phyloP scores from a whole-genome alignment of 192 early-diverging fungal species.

The Umbelopsis sp. region DNA sequence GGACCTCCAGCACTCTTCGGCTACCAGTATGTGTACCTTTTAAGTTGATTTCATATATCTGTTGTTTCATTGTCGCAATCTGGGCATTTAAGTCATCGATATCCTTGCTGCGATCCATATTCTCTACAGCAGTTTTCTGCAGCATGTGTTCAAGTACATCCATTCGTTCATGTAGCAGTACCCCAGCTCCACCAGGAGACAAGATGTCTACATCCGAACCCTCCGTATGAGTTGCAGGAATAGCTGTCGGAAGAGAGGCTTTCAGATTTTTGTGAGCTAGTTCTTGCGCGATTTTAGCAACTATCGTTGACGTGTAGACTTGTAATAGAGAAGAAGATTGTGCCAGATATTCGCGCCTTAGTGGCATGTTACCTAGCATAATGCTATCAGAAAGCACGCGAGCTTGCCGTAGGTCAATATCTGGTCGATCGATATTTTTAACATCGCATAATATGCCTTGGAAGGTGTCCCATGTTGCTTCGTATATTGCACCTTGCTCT shows the following conservation, averaged over 20 bases:
- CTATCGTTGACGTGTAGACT: conserved; percentile 27
- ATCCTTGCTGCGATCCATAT: conserved; percentile 3
- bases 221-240: background rate
- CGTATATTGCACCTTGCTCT: background rate
- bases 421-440: conserved; percentile 24
- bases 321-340: conserved; percentile 18
- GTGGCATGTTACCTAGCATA: conserved; percentile 34
- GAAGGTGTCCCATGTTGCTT: conserved; percentile 29
- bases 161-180: conserved; percentile 34
- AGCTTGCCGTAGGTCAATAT: background rate
- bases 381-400: conserved; percentile 34
- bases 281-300: conserved; percentile 19
- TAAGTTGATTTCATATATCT: background rate
- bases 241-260: background rate
- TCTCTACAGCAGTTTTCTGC: background rate
- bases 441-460: conserved; percentile 35
- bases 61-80: background rate
- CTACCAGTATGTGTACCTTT: background rate
- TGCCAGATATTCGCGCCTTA: conserved; percentile 27
- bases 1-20: background rate
- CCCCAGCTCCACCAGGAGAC: conserved; percentile 2
- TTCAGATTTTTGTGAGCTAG: background rate
- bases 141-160: conserved; percentile 31
- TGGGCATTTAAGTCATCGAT: background rate
- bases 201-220: conserved; percentile 3